phyloP scores from a whole-genome alignment of 192 early-diverging fungal species.

The Coemansia asiatica region DNA sequence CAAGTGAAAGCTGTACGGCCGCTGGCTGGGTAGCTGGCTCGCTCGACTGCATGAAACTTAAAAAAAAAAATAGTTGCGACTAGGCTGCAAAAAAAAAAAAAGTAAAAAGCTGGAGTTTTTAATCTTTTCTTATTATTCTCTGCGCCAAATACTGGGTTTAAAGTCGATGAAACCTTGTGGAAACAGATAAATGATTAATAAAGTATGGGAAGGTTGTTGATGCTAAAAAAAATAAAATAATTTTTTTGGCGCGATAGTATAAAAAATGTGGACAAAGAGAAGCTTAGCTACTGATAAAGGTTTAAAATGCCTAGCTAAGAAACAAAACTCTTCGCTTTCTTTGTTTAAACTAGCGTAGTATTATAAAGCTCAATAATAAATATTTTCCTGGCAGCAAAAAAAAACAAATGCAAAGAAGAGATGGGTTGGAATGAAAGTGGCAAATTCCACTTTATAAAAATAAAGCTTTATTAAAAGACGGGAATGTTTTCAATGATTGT shows the following conservation, averaged over 20 bases:
- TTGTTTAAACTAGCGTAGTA: neutral
- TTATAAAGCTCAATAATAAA: neutral
- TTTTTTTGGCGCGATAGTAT: neutral
- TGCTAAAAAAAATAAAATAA: neutral
- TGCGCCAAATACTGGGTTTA: neutral
- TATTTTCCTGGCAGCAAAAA: neutral
- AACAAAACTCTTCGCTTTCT: neutral
- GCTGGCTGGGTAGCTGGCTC: constrained; percentile 8
- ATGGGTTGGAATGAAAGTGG: neutral
- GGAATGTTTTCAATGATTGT: neutral
- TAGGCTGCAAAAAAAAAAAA: neutral
- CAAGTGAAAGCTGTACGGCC: neutral
- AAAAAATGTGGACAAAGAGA: neutral
- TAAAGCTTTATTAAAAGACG: neutral
- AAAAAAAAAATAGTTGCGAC: neutral
- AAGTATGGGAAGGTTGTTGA: neutral
- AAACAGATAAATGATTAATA: no score
- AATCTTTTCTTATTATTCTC: neutral
- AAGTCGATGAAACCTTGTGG: no score
- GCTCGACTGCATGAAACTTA: constrained; percentile 7
- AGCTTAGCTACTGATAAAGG: neutral
- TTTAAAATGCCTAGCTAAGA: neutral
- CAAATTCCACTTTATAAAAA: neutral
- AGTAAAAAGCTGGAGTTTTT: neutral
- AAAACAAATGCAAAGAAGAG: constrained; percentile 9